Percentiles rank a stretch among this genome's conserved stretches.
These are phyloP conservation scores for Fusarium sp. DNA, from an alignment of 2,329 filamentous ascomycete species.

Conservation along the genomic window DNA sequence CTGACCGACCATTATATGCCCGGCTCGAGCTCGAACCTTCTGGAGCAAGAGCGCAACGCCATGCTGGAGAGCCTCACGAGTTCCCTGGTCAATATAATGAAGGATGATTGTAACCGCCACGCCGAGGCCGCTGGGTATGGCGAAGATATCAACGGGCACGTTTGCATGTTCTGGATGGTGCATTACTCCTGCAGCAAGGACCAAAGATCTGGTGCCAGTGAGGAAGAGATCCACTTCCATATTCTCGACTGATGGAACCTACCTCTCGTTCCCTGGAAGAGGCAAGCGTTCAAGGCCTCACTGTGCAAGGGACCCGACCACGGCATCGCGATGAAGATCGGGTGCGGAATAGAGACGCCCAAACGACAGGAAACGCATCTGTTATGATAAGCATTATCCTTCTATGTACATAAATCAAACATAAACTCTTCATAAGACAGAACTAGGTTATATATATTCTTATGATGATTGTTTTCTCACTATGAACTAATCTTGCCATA, in stretches of 20 bases:
- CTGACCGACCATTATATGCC: neutral
- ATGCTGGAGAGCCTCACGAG: no score
- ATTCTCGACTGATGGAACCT: neutral
- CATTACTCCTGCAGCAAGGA: neutral
- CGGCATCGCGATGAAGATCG: neutral
- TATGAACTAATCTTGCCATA: neutral
- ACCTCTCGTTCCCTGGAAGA: neutral
- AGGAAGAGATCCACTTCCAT: neutral
- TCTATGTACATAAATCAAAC: neutral
- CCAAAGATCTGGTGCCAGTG: neutral
- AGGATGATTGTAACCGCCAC: neutral
- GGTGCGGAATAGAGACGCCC: neutral
- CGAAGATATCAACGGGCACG: neutral
- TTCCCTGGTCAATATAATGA: no score
- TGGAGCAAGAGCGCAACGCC: no score
- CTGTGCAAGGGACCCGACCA: neutral
- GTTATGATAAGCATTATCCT: neutral
- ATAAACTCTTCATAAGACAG: neutral
- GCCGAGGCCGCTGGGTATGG: neutral
- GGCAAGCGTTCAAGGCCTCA: neutral
- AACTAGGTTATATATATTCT: neutral
- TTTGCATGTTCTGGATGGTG: neutral
- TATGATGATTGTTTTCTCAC: neutral
- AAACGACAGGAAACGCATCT: neutral
- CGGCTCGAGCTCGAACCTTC: no score